Evolutionary conservation across 495 filamentous ascomycete species (phyloP).

Genomic region (Penicillium odoratum): DNA sequence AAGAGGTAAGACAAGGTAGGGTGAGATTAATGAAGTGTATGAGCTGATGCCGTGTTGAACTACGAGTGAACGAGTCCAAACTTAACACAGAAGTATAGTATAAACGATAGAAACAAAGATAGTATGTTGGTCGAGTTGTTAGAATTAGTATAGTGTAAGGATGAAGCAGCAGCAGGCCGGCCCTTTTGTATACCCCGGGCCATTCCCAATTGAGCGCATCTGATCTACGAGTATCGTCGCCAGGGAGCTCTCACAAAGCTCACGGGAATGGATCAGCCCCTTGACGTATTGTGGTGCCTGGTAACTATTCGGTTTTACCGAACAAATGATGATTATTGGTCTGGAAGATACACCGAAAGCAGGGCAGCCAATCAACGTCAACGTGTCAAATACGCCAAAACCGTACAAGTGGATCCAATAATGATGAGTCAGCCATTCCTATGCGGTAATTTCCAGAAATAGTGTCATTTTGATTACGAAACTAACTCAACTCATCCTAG

Average conservation of each 20-base stretch:
- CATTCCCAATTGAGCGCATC: constrained; percentile 31
- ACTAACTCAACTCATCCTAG: background rate
- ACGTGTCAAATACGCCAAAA: background rate
- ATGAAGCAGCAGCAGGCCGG: constrained; percentile 17
- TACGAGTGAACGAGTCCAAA: constrained; percentile 9
- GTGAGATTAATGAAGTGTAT: constrained; percentile 4
- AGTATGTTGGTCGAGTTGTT: constrained; percentile 6
- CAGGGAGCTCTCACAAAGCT: constrained; percentile 20
- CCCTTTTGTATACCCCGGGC: constrained; percentile 30
- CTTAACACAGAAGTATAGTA: background rate
- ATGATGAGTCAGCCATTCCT: constrained; percentile 31
- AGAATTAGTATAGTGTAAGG: constrained; percentile 1
- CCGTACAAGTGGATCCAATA: constrained; percentile 22
- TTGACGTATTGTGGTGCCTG: constrained; percentile 31
- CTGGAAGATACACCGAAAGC: constrained; percentile 14
- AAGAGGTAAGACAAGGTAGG: background rate
- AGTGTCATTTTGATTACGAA: background rate
- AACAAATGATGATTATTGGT: constrained; percentile 20
- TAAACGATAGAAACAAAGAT: constrained; percentile 12
- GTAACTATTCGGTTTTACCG: constrained; percentile 11
- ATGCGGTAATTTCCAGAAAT: constrained; percentile 15
- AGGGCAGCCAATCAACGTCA: constrained; percentile 28
- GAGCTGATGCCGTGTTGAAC: constrained; percentile 28
- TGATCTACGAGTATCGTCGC: constrained; percentile 30
- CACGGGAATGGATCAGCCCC: constrained; percentile 31